Evolutionary conservation across 2,329 filamentous ascomycete species (phyloP).

Genomic region (Sclerotinia sclerotiorum): DNA sequence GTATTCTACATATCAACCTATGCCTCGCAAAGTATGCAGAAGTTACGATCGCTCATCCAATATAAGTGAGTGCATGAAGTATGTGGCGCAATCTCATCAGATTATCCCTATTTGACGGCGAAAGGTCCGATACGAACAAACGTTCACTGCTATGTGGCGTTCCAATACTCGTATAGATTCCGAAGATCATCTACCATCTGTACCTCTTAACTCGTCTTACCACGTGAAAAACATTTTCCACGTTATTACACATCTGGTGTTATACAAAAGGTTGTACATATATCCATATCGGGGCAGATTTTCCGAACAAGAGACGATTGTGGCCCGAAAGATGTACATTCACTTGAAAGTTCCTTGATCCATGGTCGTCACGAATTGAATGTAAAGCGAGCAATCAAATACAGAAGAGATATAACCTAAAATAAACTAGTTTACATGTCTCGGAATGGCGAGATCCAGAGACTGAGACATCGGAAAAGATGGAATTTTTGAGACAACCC

Average conservation of each 20-base stretch:
- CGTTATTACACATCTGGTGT: slow-evolving; percentile 18
- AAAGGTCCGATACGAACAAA: not conserved
- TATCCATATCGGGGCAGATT: not conserved
- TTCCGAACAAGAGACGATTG: not conserved
- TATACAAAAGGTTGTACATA: not conserved
- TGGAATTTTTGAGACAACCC: slow-evolving; percentile 6
- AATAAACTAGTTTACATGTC: slow-evolving; percentile 10
- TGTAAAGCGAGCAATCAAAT: not conserved
- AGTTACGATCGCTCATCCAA: not conserved
- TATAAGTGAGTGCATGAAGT: not conserved
- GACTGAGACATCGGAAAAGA: slow-evolving; percentile 18
- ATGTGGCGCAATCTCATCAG: slow-evolving; percentile 14
- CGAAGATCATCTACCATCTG: not conserved
- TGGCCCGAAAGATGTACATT: slow-evolving; percentile 1
- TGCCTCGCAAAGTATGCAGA: not conserved
- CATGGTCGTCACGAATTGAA: not conserved
- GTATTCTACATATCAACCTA: not conserved
- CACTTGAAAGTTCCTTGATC: slow-evolving; percentile 12
- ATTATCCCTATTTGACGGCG: not conserved
- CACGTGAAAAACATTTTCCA: slow-evolving; percentile 7
- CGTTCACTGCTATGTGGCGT: slow-evolving; percentile 1
- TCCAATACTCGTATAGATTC: not conserved
- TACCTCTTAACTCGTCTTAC: slow-evolving; percentile 13
- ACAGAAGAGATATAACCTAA: not conserved
- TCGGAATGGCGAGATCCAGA: slow-evolving; percentile 9